Evolutionary conservation across 768 basidiomycete genomes (phyloP).

Genomic region (Paxillus ammoniavirescens): DNA sequence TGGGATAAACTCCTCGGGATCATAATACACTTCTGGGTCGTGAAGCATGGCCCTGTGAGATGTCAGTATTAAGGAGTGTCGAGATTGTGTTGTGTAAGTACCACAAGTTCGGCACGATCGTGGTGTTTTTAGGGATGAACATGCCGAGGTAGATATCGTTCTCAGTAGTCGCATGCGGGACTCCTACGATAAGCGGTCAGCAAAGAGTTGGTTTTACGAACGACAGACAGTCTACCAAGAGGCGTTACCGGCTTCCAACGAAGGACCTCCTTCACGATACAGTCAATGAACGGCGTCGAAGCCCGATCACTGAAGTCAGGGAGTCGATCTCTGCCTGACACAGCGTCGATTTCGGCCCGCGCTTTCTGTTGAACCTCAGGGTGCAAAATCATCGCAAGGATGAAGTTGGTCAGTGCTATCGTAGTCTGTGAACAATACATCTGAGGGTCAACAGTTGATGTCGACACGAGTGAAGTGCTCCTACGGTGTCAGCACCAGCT

Average conservation of each 20-base stretch:
- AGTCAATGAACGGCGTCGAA: constrained; percentile 3
- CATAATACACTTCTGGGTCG: no score
- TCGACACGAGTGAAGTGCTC: background rate
- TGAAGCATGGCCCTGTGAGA: no score
- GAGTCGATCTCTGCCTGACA: background rate
- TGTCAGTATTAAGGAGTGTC: no score
- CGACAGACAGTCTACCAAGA: background rate
- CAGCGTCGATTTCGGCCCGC: background rate
- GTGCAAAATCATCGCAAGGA: constrained; percentile 17
- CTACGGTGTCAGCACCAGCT: constrained; percentile 8
- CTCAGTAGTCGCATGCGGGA: background rate
- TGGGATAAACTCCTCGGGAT: background rate
- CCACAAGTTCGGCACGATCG: background rate
- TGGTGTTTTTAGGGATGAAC: background rate
- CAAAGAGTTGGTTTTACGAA: background rate
- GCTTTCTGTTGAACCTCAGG: constrained; percentile 8
- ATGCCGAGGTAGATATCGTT: background rate
- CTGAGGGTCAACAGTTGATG: no score
- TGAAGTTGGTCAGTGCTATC: constrained; percentile 4
- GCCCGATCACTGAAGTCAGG: constrained; percentile 5
- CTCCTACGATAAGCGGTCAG: background rate
- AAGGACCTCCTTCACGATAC: background rate
- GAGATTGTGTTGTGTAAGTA: no score
- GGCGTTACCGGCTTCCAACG: background rate
- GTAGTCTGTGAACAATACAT: constrained; percentile 1